Conservation (phyloP, 768 basidiomycete genomes). For the Cubamyces sp. region DNA sequence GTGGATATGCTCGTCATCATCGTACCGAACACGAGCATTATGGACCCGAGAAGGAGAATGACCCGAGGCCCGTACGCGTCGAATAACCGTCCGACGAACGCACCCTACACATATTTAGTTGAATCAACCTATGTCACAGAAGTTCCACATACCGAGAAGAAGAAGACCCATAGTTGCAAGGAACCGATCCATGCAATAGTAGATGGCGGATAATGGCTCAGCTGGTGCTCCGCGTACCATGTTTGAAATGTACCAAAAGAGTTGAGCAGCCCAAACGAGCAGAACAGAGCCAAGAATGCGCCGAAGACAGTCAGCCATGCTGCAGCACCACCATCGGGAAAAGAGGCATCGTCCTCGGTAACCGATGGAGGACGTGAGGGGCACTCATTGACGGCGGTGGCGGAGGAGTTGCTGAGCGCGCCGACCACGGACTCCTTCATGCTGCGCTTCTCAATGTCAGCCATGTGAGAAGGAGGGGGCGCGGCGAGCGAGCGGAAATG, state of each 20-base stretch:
- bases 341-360: not conserved
- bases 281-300: conserved; percentile 67
- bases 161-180: conserved; percentile 70
- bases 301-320: conserved; percentile 61
- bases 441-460: conserved; percentile 19
- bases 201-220: conserved; percentile 51
- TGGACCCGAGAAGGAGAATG: conserved; percentile 54
- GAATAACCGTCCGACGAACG: conserved; percentile 61
- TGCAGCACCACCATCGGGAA: conserved; percentile 36
- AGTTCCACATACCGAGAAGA: conserved; percentile 57
- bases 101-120: conserved; percentile 48
- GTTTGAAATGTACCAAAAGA: conserved; percentile 75
- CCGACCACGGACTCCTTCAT: conserved; percentile 10
- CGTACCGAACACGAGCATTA: conserved; percentile 53
- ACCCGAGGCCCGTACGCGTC: conserved; percentile 61
- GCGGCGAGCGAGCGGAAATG: not conserved
- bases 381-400: conserved; percentile 15
- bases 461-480: not conserved
- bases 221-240: conserved; percentile 67
- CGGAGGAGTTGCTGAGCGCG: conserved; percentile 14
- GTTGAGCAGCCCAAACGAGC: conserved; percentile 72
- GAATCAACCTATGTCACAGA: not conserved
- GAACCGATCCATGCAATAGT: conserved; percentile 74
- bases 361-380: conserved; percentile 8
- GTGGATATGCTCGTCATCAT: conserved; percentile 62